These are phyloP conservation scores for Coemansia sp. DNA, from an alignment of 192 early-diverging fungal species.

Conservation along the genomic window DNA sequence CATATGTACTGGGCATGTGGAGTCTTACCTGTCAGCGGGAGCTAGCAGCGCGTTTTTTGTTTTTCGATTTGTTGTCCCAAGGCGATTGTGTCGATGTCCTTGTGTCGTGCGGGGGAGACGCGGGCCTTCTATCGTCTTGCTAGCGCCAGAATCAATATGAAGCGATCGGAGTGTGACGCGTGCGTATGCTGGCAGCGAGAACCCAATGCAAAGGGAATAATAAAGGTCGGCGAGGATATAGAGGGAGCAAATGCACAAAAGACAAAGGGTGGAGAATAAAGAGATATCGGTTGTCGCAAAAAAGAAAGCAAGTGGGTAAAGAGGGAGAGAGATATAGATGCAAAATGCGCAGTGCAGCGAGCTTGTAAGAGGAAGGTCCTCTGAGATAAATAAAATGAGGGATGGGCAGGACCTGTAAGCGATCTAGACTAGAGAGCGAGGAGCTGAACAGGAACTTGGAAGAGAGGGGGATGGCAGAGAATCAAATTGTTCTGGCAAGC, in stretches of 20 bases:
- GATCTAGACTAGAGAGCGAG: background rate
- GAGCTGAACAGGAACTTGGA: slow-evolving; percentile 17
- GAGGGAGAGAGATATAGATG: background rate
- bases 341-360: slow-evolving; percentile 3
- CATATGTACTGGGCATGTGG: slow-evolving; percentile 2
- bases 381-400: slow-evolving; percentile 8
- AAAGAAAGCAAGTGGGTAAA: background rate
- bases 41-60: slow-evolving; percentile 5
- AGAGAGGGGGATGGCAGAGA: slow-evolving; percentile 18
- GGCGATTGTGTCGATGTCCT: background rate
- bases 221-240: background rate
- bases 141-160: background rate
- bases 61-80: background rate
- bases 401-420: slow-evolving; percentile 1
- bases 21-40: slow-evolving; percentile 6
- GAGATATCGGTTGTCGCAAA: background rate
- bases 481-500: slow-evolving; percentile 51
- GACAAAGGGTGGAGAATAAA: background rate
- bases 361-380: background rate
- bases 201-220: background rate
- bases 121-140: background rate
- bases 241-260: background rate
- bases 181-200: background rate
- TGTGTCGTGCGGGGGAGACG: background rate
- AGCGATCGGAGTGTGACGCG: background rate